phyloP scores from a whole-genome alignment of 2,329 filamentous ascomycete genomes.

The Aspergillus sp. region DNA sequence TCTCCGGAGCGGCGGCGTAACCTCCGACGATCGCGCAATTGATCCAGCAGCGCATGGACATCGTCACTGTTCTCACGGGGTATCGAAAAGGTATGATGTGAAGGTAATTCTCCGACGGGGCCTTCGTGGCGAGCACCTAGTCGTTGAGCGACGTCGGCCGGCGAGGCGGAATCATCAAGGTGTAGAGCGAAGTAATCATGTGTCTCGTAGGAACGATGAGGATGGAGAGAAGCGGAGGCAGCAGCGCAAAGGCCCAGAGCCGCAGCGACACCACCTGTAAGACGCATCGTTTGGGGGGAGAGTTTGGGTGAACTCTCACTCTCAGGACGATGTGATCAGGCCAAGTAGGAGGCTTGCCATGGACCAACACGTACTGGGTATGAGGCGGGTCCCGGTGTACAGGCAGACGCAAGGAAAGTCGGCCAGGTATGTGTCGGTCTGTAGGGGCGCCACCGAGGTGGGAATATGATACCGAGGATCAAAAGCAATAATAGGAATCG shows the following conservation, averaged over 20 bases:
- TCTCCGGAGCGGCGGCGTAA: conserved; percentile 55
- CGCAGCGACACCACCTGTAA: conserved; percentile 24
- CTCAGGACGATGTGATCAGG: conserved; percentile 20
- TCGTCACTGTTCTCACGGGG: conserved; percentile 58
- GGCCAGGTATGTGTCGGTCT: not conserved
- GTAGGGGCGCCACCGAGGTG: not conserved
- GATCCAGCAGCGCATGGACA: conserved; percentile 54
- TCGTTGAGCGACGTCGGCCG: conserved; percentile 66
- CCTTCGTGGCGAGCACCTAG: conserved; percentile 82
- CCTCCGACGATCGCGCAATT: conserved; percentile 60
- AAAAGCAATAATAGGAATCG: not conserved
- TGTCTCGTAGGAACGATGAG: conserved; percentile 69
- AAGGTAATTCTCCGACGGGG: conserved; percentile 71
- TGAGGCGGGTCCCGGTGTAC: not conserved
- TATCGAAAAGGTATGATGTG: conserved; percentile 85
- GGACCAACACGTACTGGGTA: conserved; percentile 1
- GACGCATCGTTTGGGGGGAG: conserved; percentile 24
- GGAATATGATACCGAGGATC: not conserved
- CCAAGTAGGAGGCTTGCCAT: conserved; percentile 23
- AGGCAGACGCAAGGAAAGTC: not conserved
- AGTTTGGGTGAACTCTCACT: conserved; percentile 1
- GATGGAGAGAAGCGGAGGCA: conserved; percentile 52
- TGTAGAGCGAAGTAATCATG: conserved; percentile 95
- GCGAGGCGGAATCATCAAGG: conserved; percentile 66
- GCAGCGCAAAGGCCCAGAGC: conserved; percentile 44